Percentiles rank a stretch among this genome's conserved stretches.
Conservation (phyloP, 371 early-diverging fungal species). For the Circinella minor region DNA sequence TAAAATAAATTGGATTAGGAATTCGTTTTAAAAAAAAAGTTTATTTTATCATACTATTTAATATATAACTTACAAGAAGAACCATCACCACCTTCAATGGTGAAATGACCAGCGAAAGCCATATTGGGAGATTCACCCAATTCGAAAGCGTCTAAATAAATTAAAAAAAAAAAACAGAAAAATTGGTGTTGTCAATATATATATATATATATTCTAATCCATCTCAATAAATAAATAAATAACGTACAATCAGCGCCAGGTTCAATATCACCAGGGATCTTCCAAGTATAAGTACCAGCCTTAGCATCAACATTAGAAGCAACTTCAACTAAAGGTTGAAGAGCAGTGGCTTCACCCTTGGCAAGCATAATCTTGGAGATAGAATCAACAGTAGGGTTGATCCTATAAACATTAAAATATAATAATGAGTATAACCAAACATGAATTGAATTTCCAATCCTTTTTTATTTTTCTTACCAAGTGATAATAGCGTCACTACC, state of each 20-base stretch:
- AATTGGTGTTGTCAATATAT: not conserved
- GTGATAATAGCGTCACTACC: constrained; percentile 21
- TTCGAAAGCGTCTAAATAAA: constrained; percentile 31
- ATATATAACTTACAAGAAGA: not conserved
- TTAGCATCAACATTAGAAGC: constrained; percentile 24
- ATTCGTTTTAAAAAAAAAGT: not conserved
- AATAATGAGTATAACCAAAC: too few relatives aligned
- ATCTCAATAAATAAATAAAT: not conserved
- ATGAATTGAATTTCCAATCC: too few relatives aligned
- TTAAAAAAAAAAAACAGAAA: constrained; percentile 2
- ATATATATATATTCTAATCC: not conserved
- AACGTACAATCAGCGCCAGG: constrained; percentile 33
- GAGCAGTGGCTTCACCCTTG: constrained; percentile 26
- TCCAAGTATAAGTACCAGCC: constrained; percentile 23
- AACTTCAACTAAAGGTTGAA: constrained; percentile 24
- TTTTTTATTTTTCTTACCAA: constrained; percentile 6
- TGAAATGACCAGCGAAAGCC: constrained; percentile 32
- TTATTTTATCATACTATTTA: too few relatives aligned
- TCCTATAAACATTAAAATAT: constrained; percentile 11
- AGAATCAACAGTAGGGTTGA: constrained; percentile 24
- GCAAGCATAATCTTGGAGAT: constrained; percentile 32
- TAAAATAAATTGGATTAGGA: constrained; percentile 1
- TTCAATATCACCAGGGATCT: constrained; percentile 28
- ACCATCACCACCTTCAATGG: constrained; percentile 25
- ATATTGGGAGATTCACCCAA: constrained; percentile 36